Base-by-base conservation (phyloP, 2,329 filamentous ascomycete genomes). In the Aspergillus amoenus region DNA sequence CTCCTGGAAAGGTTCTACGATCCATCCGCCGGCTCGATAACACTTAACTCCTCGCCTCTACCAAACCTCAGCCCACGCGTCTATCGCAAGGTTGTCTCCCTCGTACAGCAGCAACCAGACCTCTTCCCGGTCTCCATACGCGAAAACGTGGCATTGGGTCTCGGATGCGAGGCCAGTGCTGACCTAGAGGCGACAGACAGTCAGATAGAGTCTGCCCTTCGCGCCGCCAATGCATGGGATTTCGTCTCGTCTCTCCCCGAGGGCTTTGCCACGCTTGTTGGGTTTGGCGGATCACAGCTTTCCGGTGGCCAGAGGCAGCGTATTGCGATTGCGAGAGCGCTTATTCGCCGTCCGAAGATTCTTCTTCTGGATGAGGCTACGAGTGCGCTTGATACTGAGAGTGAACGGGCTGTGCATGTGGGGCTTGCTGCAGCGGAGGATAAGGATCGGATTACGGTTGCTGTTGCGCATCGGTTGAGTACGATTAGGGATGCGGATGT, bases 1-100 rank as follows among this genome's bases (percentile, higher is more conserved):
- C 82, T 97, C 3, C 80, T 97, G 30, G 93, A 97, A 73, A 89
- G 94, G 32, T 97, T 97, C 79, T 97, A 97, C 70, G 92, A 97
- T 65, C 90, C 93, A 0, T 81, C 94, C 0, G 82, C 85, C 0
- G 94, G 94, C 11, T 87, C 87, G 13, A 82, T 99, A 32, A 90
- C 86, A 58, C 81, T 97, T 17, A 93, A 97, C 68, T 90, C 87
- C 54, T 84, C 87, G 60, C 90, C 96, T 60, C 90, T 97, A 66
- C 88, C 86, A 59, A 82, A 81, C 7, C 80, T 97, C 46, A 93
- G 95, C 67, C 81, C 96, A 68, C 92, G 90, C 73, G 86, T 92
- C 55, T 97, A 97, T 77, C 88, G 93, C 51, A 87, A 83, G 17
- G 85, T 88, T 71, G 84, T 97, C 61, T 89, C 93, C 0, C 87